Evolutionary conservation across 2,329 filamentous ascomycete species (phyloP).

Genomic region (Cladophialophora psammophila): DNA sequence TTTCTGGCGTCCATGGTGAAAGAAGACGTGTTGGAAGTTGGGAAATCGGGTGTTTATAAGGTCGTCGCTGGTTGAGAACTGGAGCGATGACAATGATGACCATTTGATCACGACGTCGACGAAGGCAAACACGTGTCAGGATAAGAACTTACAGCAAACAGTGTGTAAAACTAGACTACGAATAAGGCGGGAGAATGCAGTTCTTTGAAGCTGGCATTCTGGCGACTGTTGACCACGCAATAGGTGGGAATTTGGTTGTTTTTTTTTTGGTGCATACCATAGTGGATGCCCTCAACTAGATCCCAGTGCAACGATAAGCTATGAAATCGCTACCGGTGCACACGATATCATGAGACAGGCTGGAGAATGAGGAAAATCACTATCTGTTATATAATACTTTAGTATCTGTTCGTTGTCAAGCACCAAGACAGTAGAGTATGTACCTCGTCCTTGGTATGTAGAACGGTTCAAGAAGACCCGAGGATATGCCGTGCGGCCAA

Average conservation of each 20-base stretch:
- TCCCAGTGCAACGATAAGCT: constrained; percentile 4
- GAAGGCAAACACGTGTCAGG: background rate
- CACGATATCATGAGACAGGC: background rate
- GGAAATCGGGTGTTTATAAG: constrained; percentile 72
- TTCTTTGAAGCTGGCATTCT: constrained; percentile 2
- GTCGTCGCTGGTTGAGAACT: constrained; percentile 31
- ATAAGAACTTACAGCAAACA: constrained; percentile 27
- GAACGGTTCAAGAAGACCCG: background rate
- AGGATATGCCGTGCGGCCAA: background rate
- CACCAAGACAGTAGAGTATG: background rate
- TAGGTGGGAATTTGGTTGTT: constrained; percentile 11
- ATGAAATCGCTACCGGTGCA: background rate
- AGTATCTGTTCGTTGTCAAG: background rate
- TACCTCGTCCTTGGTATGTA: no score
- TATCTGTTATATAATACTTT: background rate
- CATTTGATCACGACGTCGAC: constrained; percentile 1
- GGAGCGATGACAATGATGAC: background rate
- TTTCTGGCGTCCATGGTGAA: constrained; percentile 81
- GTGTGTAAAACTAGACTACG: background rate
- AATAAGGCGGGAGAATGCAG: constrained; percentile 1
- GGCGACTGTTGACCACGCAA: constrained; percentile 14
- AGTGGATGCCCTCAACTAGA: constrained; percentile 9
- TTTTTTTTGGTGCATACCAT: constrained; percentile 20
- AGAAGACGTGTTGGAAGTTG: constrained; percentile 72
- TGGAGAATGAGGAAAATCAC: background rate